Percentiles rank a stretch among this genome's conserved stretches.
These are phyloP conservation scores for Aspergillus unguis DNA, from an alignment of 2,329 filamentous ascomycete genomes.

Conservation along the genomic window DNA sequence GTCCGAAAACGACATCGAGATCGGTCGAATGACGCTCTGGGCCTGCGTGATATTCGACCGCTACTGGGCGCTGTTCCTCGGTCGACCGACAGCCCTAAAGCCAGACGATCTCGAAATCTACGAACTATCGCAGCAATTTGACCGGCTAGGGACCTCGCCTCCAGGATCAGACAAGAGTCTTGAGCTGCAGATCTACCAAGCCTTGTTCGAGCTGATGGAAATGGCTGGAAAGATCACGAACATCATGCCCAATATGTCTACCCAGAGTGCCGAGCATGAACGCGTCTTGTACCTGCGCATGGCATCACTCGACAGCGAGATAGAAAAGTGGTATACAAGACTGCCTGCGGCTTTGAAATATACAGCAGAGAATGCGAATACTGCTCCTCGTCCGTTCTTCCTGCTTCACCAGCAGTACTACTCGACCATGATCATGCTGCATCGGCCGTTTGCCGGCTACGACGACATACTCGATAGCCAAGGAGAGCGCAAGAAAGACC, in stretches of 20 bases:
- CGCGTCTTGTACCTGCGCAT: not conserved
- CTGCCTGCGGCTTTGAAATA: not conserved
- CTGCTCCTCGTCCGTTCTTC: not conserved
- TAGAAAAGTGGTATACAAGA: not conserved
- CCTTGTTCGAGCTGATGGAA: conserved; percentile 1
- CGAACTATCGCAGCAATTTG: not conserved
- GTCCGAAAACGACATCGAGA: not conserved
- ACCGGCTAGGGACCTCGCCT: not conserved
- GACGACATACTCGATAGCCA: not conserved
- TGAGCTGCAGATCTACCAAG: conserved; percentile 1
- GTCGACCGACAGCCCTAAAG: not conserved
- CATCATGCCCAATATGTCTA: not conserved
- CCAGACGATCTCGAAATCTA: conserved; percentile 1
- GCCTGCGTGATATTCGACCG: conserved; percentile 1
- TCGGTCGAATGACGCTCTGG: not conserved
- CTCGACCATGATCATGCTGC: conserved; percentile 1
- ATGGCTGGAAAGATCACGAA: not conserved
- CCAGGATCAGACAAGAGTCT: not conserved
- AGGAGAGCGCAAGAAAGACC: not conserved
- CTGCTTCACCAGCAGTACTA: conserved; percentile 1
- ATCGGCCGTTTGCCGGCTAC: not conserved
- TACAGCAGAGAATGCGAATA: not conserved
- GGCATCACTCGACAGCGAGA: not conserved
- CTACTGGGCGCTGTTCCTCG: not conserved
- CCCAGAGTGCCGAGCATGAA: not conserved